Base-by-base conservation (phyloP, 495 filamentous ascomycete genomes). In the Schizothecium vesticola region DNA sequence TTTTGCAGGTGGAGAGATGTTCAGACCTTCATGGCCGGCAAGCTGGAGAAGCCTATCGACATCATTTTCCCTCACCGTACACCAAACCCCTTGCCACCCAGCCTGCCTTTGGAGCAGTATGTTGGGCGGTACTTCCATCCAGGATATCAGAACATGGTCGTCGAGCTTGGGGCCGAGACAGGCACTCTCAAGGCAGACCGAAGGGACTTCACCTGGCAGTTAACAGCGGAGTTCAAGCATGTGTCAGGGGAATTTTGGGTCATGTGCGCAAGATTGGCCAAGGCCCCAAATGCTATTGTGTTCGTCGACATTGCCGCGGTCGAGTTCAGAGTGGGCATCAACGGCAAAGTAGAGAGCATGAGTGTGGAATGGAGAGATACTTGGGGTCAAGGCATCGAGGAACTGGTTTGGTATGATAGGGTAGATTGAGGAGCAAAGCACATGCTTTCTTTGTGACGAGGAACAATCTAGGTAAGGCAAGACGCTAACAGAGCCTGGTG, bases 51-150 rank as follows among this genome's bases (percentile, higher is more conserved):
- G 11, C 72, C 75, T 1, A 36, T 72, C 19, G 70, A 75, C 11
- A 61, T 64, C 0, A 60, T 78, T 19, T 82, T 80, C 65, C 79
- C 79, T 0, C 71, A 74, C 31, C 73, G 73, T 2, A 72, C 73
- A 9, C 24, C 75, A 26, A 74, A 75, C 1, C 70, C 72, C 1
- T 25, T 81, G 13, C 78, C 78, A 1, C 72, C 67, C 1, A 62
- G 77, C 19, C 67, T 81, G 13, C 71, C 78, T 1, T 63, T 83
- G 10, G 63, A 67, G 36, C 64, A 65, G 11, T 82, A 84, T 60
- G 65, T 70, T 3, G 83, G 83, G 0, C 80, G 72, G 12, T 86
- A 83, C 68, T 74, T 55, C 51, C 77, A 85, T 61, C 77, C 76
- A 1, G 82, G 65, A 2, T 83, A 84, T 66, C 76, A 73, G 51